Conservation (phyloP, 345 rosid genomes). For the Heritiera fomes region DNA sequence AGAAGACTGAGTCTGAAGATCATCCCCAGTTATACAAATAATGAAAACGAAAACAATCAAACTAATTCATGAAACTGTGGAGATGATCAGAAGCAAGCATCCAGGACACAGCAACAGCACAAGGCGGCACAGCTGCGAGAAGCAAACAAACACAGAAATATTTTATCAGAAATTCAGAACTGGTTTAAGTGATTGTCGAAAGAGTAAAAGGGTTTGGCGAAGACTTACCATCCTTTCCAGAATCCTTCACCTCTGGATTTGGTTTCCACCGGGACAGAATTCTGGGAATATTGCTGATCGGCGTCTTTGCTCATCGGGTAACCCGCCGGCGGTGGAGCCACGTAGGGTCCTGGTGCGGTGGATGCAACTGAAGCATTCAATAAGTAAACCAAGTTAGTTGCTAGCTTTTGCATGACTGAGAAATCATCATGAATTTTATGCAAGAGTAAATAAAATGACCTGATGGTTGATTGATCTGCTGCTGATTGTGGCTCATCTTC, state of each 20-base stretch:
- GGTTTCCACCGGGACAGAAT: neutral
- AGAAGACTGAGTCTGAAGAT: too few species aligned
- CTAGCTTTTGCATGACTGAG: too few species aligned
- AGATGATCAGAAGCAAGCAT: constrained; percentile 5
- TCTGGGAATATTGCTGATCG: neutral
- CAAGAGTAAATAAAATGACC: too few species aligned
- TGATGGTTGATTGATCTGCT: too few species aligned
- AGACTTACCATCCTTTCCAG: constrained; percentile 23
- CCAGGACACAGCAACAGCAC: constrained; percentile 4
- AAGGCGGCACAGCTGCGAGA: constrained; percentile 9
- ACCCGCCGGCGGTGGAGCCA: constrained; percentile 16
- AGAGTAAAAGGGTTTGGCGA: too few species aligned
- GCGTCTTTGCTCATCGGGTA: constrained; percentile 15
- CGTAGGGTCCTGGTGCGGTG: neutral
- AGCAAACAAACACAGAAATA: neutral
- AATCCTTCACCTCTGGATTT: constrained; percentile 24
- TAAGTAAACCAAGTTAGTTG: neutral
- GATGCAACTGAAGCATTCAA: neutral
- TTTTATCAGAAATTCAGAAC: neutral
- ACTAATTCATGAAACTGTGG: neutral
- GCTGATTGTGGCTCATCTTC: too few species aligned
- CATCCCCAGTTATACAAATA: neutral
- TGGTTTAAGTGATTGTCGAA: too few species aligned
- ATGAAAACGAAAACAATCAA: neutral
- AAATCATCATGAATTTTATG: too few species aligned